Conservation (phyloP, 768 basidiomycete genomes). For the Rhodosporidiobolus sp. region DNA sequence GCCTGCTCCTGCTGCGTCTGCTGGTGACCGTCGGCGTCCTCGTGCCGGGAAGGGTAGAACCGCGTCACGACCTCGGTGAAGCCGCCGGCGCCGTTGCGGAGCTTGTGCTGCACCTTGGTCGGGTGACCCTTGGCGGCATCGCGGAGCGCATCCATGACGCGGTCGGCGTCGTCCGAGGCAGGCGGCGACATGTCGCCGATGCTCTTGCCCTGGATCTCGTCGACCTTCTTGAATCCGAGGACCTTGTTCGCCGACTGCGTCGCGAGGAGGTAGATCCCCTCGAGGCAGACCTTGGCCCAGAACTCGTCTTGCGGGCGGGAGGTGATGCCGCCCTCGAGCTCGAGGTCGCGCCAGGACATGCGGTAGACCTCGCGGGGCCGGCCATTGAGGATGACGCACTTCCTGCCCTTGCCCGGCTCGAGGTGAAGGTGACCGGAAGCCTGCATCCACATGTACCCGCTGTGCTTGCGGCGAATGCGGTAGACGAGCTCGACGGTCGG, state of each 20-base stretch:
- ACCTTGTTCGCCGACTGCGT: slow-evolving; percentile 48
- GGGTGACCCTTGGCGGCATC: slow-evolving; percentile 42
- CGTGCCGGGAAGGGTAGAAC: slow-evolving; percentile 38
- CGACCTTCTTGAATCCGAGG: slow-evolving; percentile 44
- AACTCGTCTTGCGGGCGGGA: slow-evolving; percentile 44
- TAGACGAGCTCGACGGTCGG: slow-evolving; percentile 75
- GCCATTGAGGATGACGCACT: slow-evolving; percentile 87
- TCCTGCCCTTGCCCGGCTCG: slow-evolving; percentile 88
- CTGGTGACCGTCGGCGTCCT: slow-evolving; percentile 5
- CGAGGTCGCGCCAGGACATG: slow-evolving; percentile 61
- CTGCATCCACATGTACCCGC: slow-evolving; percentile 81
- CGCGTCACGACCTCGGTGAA: slow-evolving; percentile 49
- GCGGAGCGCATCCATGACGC: slow-evolving; percentile 44
- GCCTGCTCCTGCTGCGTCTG: not conserved
- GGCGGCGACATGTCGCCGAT: slow-evolving; percentile 46
- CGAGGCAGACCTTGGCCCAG: slow-evolving; percentile 52
- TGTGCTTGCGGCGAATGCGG: slow-evolving; percentile 67
- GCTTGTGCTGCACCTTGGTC: slow-evolving; percentile 47
- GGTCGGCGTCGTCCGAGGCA: slow-evolving; percentile 35
- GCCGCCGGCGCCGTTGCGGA: slow-evolving; percentile 44
- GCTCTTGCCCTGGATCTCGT: slow-evolving; percentile 36
- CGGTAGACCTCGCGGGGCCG: slow-evolving; percentile 57
- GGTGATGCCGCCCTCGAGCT: slow-evolving; percentile 55
- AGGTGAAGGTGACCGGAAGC: slow-evolving; percentile 77
- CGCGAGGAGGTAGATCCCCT: slow-evolving; percentile 51